Conservation (phyloP, 2,329 filamentous ascomycete species). For the Bipolaris gigantea region DNA sequence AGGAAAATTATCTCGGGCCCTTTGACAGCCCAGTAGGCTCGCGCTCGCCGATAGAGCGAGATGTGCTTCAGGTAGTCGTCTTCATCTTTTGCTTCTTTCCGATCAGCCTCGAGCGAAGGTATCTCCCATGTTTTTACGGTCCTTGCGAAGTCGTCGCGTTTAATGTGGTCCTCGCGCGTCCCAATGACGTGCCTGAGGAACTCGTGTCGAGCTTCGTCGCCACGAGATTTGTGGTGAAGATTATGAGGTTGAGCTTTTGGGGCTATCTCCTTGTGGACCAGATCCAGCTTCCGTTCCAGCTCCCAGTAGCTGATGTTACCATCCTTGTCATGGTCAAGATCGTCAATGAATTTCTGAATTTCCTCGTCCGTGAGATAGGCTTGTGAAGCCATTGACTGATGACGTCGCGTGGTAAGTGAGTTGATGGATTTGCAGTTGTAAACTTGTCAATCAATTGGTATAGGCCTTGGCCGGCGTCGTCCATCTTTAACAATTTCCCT, state of each 20-base stretch:
- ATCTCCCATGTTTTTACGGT: constrained; percentile 53
- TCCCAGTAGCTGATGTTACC: constrained; percentile 57
- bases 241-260: constrained; percentile 53
- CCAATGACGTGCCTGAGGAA: constrained; percentile 58
- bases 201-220: constrained; percentile 51
- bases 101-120: constrained; percentile 53
- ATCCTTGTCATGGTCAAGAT: constrained; percentile 57
- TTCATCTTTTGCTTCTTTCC: constrained; percentile 52
- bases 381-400: constrained; percentile 27
- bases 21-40: constrained; percentile 60
- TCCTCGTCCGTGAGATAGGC: constrained; percentile 50
- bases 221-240: constrained; percentile 44
- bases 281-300: constrained; percentile 57
- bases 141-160: constrained; percentile 52
- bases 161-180: constrained; percentile 48
- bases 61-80: constrained; percentile 53
- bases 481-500: constrained; percentile 4
- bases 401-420: not conserved
- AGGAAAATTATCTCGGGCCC: constrained; percentile 57
- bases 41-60: constrained; percentile 50
- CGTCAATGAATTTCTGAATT: constrained; percentile 56
- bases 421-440: not conserved
- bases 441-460: not conserved
- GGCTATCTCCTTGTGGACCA: constrained; percentile 56
- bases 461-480: not conserved